These are phyloP conservation scores for Annulohypoxylon maeteangense DNA, from an alignment of 495 filamentous ascomycete genomes.

Conservation along the genomic window DNA sequence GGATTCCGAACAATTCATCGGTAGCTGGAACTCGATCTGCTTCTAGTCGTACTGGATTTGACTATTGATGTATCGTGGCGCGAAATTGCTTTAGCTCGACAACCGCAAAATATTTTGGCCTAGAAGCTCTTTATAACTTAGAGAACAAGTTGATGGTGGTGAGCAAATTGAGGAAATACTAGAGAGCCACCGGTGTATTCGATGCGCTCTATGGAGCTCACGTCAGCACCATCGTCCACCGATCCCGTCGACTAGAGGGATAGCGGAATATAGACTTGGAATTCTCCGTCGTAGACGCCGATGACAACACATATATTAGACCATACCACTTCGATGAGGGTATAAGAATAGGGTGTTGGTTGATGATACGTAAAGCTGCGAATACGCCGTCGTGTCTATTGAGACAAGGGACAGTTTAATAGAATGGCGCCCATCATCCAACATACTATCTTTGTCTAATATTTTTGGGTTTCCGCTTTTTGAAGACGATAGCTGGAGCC, in stretches of 20 bases:
- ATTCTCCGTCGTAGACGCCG: not conserved
- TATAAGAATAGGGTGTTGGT: not conserved
- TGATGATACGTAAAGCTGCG: not conserved
- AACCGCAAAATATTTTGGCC: not conserved
- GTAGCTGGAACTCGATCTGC: too few relatives aligned
- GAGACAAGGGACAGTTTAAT: not conserved
- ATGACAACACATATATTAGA: not conserved
- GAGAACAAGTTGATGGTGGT: not conserved
- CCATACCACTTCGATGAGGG: not conserved
- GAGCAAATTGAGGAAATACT: not conserved
- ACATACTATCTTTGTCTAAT: constrained; percentile 63
- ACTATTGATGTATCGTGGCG: not conserved
- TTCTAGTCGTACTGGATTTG: too few relatives aligned
- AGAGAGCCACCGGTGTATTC: not conserved
- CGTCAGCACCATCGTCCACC: not conserved
- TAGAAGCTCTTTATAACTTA: not conserved
- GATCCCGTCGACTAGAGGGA: not conserved
- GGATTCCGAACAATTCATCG: too few relatives aligned
- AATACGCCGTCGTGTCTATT: not conserved
- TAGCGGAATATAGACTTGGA: not conserved
- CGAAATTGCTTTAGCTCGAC: not conserved
- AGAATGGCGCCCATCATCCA: not conserved
- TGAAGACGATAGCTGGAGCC: constrained; percentile 72
- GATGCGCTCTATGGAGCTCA: not conserved
- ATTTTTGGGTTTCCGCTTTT: constrained; percentile 88